Evolutionary conservation across 805 yeast species (phyloP).

Genomic region (Wickerhamiella qilinensis): DNA sequence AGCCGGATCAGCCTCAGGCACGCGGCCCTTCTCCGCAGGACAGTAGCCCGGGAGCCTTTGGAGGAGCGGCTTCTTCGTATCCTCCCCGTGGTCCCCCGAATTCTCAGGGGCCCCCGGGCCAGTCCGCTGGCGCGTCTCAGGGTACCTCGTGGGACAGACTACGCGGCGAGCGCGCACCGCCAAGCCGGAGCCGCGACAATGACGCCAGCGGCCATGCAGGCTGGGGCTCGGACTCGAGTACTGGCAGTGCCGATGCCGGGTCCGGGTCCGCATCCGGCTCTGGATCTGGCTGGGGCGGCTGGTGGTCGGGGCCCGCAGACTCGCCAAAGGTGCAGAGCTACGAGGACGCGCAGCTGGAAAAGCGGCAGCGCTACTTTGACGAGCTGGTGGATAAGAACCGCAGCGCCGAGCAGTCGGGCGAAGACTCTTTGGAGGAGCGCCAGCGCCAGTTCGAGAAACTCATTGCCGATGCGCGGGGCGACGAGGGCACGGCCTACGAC

Average conservation of each 20-base stretch:
- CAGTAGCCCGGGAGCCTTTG: neutral
- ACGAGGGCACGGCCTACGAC: neutral
- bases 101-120: neutral
- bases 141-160: too few species aligned
- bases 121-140: too few species aligned
- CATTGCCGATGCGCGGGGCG: constrained; percentile 2
- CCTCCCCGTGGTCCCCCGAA: neutral
- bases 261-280: neutral
- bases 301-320: neutral
- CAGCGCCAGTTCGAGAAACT: constrained; percentile 3
- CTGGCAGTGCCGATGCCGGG: neutral
- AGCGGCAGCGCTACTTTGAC: neutral
- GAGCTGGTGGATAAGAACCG: neutral
- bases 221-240: neutral
- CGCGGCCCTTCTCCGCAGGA: neutral
- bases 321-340: neutral
- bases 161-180: too few species aligned
- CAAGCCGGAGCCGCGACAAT: too few species aligned
- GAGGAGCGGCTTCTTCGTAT: neutral
- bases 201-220: too few species aligned
- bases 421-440: neutral
- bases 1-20: neutral
- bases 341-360: too few species aligned
- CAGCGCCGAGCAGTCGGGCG: too few species aligned
- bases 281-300: neutral